These are phyloP conservation scores for Ustilago curta DNA, from an alignment of 1,284 basidiomycete species.

Conservation along the genomic window DNA sequence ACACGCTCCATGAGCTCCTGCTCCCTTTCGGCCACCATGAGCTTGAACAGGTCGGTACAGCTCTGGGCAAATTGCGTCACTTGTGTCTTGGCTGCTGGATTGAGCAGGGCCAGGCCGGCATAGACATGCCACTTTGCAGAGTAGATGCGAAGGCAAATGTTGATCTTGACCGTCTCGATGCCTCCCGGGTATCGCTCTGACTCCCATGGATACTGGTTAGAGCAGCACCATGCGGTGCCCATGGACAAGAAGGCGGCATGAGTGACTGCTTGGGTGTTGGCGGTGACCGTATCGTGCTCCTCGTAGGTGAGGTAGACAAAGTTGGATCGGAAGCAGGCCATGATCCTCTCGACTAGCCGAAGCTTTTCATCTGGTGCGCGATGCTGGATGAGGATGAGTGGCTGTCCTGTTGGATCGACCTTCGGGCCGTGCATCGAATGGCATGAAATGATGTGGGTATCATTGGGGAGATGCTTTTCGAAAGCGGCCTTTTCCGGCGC, in stretches of 20 bases:
- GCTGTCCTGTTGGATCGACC: constrained; percentile 90
- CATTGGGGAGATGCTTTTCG: constrained; percentile 85
- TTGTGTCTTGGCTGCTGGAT: constrained; percentile 88
- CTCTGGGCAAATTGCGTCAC: constrained; percentile 88
- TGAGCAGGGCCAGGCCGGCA: constrained; percentile 94
- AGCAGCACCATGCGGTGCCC: constrained; percentile 93
- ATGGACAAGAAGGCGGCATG: constrained; percentile 98
- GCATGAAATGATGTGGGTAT: constrained; percentile 89
- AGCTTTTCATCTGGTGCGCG: constrained; percentile 82
- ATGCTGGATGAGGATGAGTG: constrained; percentile 91
- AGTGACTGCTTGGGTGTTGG: constrained; percentile 97
- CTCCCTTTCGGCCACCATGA: constrained; percentile 87
- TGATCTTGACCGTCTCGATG: constrained; percentile 98
- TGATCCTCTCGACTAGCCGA: constrained; percentile 82
- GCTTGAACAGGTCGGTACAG: constrained; percentile 89
- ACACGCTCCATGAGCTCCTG: constrained; percentile 76
- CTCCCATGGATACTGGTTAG: constrained; percentile 91
- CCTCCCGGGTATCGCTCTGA: constrained; percentile 92
- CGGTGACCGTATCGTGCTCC: constrained; percentile 94
- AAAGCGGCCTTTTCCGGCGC: constrained; percentile 92
- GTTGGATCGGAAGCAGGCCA: constrained; percentile 82
- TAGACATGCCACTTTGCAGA: constrained; percentile 99
- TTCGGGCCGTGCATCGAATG: constrained; percentile 95
- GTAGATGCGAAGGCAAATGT: constrained; percentile 90
- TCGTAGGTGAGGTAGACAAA: constrained; percentile 94